Base-by-base conservation (phyloP, 805 yeast genomes). In the Isabelozyma heimii region DNA sequence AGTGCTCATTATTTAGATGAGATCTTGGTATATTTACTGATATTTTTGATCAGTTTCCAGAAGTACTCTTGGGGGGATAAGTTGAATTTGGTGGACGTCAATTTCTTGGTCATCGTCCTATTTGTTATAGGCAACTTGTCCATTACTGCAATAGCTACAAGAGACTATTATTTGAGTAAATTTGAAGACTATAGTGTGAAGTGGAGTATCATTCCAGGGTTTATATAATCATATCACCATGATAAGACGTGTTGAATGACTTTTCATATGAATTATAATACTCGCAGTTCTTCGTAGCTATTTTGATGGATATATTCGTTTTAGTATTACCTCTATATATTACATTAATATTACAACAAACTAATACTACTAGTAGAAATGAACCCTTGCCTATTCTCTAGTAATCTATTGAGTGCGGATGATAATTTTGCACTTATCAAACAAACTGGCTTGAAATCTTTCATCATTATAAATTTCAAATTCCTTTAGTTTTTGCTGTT, bases 1-100 rank as follows among this genome's bases (percentile, higher is more conserved):
- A 80, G 85, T 54, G 86, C 92, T 0, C 95, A 87, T 62, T 87
- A 87, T 56, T 67, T 83, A 15, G 85, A 85, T 61, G 95, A 87
- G 59, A 67, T 84, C 6, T 26, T 77, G 35, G 75, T 87, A 2
- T 87, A 87, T 55, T 42, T 69, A 0, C 58, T 77, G 1, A 55
- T 72, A n/a, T 53, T 61, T 5, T 43, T 59, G 12, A 27, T 42
- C 4, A 12, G 50, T 66, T 30, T 40, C 53, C 20, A 44, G 44
- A 33, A 46, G 15, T 17, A 47, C n/a, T 40, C 44, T 57, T 30
- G 55, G 58, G 46, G 52, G 38, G 47, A 52, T 42, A 16, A 57
- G 43, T 33, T 49, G 58, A 45, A 48, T 54, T 53, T 12, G 55
- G 62, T 51, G 7, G 59, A 57, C 41, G 15, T 54, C 10, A 61